phyloP scores from a whole-genome alignment of 2,329 filamentous ascomycete genomes.

The Aspergillus hortae region DNA sequence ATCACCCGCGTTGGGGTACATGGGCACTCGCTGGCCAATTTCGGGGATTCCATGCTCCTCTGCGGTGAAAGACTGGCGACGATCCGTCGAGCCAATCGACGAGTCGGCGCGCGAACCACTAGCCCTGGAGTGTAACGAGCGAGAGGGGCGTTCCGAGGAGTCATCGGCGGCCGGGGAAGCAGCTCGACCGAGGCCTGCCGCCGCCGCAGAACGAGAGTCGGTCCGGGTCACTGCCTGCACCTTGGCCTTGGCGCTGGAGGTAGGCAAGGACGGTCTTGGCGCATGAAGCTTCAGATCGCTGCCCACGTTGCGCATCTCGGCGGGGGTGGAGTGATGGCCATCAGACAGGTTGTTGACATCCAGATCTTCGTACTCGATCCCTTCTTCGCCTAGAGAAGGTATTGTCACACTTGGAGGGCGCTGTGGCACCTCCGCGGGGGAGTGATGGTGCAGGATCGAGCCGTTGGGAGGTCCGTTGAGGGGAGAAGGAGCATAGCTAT shows the following conservation, averaged over 20 bases:
- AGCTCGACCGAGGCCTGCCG: conserved; percentile 73
- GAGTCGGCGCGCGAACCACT: conserved; percentile 54
- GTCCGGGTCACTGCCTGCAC: conserved; percentile 84
- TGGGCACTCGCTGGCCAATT: conserved; percentile 87
- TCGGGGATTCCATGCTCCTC: conserved; percentile 88
- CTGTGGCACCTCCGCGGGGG: conserved; percentile 37
- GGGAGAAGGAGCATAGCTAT: conserved; percentile 80
- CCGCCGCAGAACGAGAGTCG: conserved; percentile 80
- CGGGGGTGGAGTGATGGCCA: conserved; percentile 48
- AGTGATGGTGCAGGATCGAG: conserved; percentile 28
- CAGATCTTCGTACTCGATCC: conserved; percentile 75
- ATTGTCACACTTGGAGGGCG: conserved; percentile 75
- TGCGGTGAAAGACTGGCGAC: conserved; percentile 58
- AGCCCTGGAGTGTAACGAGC: conserved; percentile 59
- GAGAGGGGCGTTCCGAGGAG: conserved; percentile 50
- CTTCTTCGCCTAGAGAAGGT: conserved; percentile 85
- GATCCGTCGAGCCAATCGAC: conserved; percentile 46
- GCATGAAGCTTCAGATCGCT: conserved; percentile 83
- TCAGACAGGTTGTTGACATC: conserved; percentile 44
- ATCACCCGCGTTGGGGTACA: conserved; percentile 89
- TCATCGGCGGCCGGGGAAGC: conserved; percentile 47
- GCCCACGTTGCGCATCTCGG: conserved; percentile 73
- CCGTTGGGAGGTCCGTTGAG: conserved; percentile 65
- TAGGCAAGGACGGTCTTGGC: conserved; percentile 80
- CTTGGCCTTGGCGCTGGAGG: conserved; percentile 74